Evolutionary conservation across 352 stramenopile genomes (phyloP).

Genomic region (Aphanomyces cochlioides): DNA sequence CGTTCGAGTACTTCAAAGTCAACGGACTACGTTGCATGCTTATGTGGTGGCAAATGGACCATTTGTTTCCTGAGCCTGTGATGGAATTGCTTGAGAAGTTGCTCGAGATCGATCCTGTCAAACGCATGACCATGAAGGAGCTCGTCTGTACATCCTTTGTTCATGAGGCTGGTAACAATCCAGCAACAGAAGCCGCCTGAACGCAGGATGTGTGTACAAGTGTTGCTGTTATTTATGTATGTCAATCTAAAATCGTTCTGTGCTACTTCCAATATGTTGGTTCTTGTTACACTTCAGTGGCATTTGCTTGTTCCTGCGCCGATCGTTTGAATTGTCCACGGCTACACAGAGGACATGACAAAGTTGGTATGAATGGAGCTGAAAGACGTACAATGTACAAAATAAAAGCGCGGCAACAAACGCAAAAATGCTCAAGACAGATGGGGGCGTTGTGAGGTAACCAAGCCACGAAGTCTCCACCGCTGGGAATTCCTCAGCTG

Average conservation of each 20-base stretch:
- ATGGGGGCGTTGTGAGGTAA: constrained; percentile 53
- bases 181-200: too few relatives aligned
- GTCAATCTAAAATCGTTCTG: too few relatives aligned
- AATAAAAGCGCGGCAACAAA: constrained; percentile 46
- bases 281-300: too few relatives aligned
- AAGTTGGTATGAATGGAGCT: neutral
- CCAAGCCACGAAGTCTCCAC: constrained; percentile 29
- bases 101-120: constrained; percentile 10
- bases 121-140: constrained; percentile 10
- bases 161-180: too few relatives aligned
- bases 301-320: constrained; percentile 35
- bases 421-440: constrained; percentile 47
- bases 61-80: constrained; percentile 5
- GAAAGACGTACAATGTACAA: constrained; percentile 48
- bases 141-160: neutral
- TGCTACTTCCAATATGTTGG: too few relatives aligned
- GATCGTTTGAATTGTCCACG: constrained; percentile 56
- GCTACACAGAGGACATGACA: constrained; percentile 31
- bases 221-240: neutral
- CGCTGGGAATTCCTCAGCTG: constrained; percentile 36
- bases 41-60: constrained; percentile 13
- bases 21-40: constrained; percentile 15
- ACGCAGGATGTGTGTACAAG: neutral
- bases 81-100: constrained; percentile 3
- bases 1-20: constrained; percentile 12